Percentiles rank a stretch among this genome's conserved stretches.
phyloP scores from a whole-genome alignment of 2,329 filamentous ascomycete species.

The Penicillium digitatum region DNA sequence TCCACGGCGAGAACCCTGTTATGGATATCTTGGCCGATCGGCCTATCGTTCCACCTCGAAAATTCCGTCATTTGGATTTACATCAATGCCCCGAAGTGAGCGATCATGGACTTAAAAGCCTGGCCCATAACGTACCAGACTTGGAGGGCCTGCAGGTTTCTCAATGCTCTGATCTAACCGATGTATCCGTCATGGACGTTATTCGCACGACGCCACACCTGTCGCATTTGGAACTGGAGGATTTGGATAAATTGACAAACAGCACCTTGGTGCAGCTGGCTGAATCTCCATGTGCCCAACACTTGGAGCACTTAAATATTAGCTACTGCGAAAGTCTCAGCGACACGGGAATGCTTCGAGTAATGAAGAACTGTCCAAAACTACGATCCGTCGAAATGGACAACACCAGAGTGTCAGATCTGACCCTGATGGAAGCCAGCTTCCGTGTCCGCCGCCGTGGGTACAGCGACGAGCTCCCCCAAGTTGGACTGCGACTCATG shows the following conservation, averaged over 20 bases:
- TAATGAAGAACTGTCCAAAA: constrained; percentile 69
- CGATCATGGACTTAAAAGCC: constrained; percentile 63
- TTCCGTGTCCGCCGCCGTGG: constrained; percentile 68
- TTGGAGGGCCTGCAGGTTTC: constrained; percentile 80
- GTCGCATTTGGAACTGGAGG: constrained; percentile 85
- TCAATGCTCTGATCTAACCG: constrained; percentile 69
- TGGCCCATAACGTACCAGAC: constrained; percentile 71
- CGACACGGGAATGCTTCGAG: constrained; percentile 75
- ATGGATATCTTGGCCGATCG: constrained; percentile 75
- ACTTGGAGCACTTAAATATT: constrained; percentile 75
- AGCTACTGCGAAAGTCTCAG: constrained; percentile 85
- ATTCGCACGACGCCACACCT: constrained; percentile 71
- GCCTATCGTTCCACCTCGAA: constrained; percentile 71
- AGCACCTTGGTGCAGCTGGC: constrained; percentile 68
- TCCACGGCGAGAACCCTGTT: constrained; percentile 71
- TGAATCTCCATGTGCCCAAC: constrained; percentile 67
- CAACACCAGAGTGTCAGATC: constrained; percentile 85
- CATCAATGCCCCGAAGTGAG: constrained; percentile 74
- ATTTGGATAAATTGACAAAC: constrained; percentile 74
- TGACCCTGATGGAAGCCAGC: constrained; percentile 79
- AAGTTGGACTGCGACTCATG: constrained; percentile 67
- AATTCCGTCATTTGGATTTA: constrained; percentile 77
- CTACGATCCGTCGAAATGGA: constrained; percentile 78
- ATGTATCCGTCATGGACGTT: constrained; percentile 67
- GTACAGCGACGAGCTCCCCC: constrained; percentile 48